Percentiles rank a stretch among this genome's conserved stretches.
Evolutionary conservation across 768 basidiomycete species (phyloP).

Genomic region (Psilocybe tampanensis): DNA sequence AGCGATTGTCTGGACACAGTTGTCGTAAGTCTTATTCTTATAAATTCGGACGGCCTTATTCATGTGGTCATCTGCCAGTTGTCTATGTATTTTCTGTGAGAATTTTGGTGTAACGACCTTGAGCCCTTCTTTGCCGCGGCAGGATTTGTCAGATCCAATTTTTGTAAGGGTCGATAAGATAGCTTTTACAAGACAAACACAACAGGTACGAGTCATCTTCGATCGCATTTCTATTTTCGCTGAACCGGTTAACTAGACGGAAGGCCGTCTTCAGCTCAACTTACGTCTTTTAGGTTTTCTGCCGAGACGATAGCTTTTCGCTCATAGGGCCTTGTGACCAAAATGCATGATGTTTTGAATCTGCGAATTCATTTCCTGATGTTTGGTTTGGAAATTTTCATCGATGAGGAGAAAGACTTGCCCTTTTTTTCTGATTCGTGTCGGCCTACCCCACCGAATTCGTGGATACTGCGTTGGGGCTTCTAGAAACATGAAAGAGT

Average conservation of each 20-base stretch:
- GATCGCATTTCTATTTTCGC: background rate
- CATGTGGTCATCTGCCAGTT: background rate
- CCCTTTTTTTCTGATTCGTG: background rate
- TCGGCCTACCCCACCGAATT: background rate
- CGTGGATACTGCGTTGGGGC: background rate
- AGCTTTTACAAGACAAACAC: background rate
- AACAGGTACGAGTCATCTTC: background rate
- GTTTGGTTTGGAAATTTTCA: background rate
- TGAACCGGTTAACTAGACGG: background rate
- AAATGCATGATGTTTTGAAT: background rate
- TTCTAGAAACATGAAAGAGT: background rate
- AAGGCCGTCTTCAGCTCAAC: background rate
- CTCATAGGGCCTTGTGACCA: background rate
- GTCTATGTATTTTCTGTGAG: background rate
- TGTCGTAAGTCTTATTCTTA: background rate
- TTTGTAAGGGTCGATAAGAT: background rate
- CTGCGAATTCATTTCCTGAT: background rate
- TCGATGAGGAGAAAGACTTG: background rate
- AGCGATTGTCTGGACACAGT: background rate
- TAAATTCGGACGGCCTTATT: background rate
- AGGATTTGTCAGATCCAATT: background rate
- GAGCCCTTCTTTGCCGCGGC: background rate
- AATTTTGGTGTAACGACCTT: background rate
- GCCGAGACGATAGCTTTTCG: background rate
- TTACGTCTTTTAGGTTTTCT: background rate